These are phyloP conservation scores for Colletotrichum truncatum DNA, from an alignment of 2,329 filamentous ascomycete species.

Conservation along the genomic window DNA sequence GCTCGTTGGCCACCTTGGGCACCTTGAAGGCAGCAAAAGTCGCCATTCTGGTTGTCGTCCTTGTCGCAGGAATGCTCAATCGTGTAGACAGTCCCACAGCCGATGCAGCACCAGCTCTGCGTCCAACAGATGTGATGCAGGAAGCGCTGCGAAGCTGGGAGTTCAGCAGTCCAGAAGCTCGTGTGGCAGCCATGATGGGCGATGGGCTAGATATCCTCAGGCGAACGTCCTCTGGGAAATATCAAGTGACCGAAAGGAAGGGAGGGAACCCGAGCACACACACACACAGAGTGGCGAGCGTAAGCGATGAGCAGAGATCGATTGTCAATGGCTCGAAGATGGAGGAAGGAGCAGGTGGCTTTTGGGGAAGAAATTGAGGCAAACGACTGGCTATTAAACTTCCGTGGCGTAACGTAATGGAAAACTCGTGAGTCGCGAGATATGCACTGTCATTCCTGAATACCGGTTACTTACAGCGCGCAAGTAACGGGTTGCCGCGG, in stretches of 20 bases:
- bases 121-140: slow-evolving; percentile 17
- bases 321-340: neutral
- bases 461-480: neutral
- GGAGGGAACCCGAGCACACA: neutral
- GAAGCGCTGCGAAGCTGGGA: slow-evolving; percentile 26
- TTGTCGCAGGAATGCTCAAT: slow-evolving; percentile 33
- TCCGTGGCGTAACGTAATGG: neutral
- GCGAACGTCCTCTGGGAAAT: neutral
- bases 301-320: neutral
- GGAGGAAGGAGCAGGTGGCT: neutral
- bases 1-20: slow-evolving; percentile 88
- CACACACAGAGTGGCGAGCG: neutral
- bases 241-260: neutral
- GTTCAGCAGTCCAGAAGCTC: slow-evolving; percentile 26
- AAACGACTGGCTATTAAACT: slow-evolving; percentile 17
- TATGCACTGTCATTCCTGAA: slow-evolving; percentile 8
- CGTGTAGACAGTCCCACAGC: slow-evolving; percentile 1
- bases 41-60: slow-evolving; percentile 47
- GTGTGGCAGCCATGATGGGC: slow-evolving; percentile 25
- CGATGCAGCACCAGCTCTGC: neutral
- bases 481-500: slow-evolving; percentile 20
- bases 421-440: slow-evolving; percentile 18
- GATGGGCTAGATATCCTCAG: neutral
- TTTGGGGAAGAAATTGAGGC: neutral
- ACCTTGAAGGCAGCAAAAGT: slow-evolving; percentile 87